Conservation (phyloP, 2,329 filamentous ascomycete genomes). For the Cyphellophora attinorum region DNA sequence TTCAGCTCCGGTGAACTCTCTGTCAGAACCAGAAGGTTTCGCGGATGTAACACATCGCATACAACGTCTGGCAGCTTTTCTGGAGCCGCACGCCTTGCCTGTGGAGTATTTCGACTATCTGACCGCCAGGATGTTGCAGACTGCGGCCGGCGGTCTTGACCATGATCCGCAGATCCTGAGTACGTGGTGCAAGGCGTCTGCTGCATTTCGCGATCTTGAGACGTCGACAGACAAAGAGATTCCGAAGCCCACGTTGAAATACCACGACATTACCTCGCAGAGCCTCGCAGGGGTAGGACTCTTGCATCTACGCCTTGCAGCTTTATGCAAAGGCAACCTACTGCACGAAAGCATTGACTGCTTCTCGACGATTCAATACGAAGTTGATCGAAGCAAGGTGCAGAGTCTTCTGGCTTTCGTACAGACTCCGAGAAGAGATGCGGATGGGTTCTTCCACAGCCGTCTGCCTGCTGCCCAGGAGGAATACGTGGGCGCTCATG, state of each 20-base stretch:
- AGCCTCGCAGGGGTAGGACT: slow-evolving; percentile 19
- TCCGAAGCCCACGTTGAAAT: slow-evolving; percentile 3
- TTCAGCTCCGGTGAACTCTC: slow-evolving; percentile 23
- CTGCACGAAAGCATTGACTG: slow-evolving; percentile 10
- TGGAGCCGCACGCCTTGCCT: slow-evolving; percentile 20
- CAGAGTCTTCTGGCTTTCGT: slow-evolving; percentile 16
- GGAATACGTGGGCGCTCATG: slow-evolving; percentile 16
- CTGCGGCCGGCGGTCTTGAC: slow-evolving; percentile 35
- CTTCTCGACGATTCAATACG: slow-evolving; percentile 19
- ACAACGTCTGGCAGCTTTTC: slow-evolving; percentile 35
- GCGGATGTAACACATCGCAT: slow-evolving; percentile 5
- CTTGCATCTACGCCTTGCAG: slow-evolving; percentile 30
- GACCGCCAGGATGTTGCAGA: slow-evolving; percentile 42
- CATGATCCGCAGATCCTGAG: slow-evolving; percentile 35
- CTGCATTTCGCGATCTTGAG: slow-evolving; percentile 5
- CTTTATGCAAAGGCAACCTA: slow-evolving; percentile 20
- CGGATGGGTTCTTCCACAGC: slow-evolving; percentile 9
- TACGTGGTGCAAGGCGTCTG: slow-evolving; percentile 3
- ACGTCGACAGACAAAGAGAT: neutral
- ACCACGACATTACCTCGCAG: slow-evolving; percentile 10
- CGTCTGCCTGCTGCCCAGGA: slow-evolving; percentile 3
- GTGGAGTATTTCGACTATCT: slow-evolving; percentile 26
- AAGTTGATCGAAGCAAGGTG: slow-evolving; percentile 34
- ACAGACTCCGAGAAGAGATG: slow-evolving; percentile 2
- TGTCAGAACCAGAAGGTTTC: slow-evolving; percentile 21